phyloP scores from a whole-genome alignment of 768 basidiomycete species.

The Daedaleopsis sinensis region DNA sequence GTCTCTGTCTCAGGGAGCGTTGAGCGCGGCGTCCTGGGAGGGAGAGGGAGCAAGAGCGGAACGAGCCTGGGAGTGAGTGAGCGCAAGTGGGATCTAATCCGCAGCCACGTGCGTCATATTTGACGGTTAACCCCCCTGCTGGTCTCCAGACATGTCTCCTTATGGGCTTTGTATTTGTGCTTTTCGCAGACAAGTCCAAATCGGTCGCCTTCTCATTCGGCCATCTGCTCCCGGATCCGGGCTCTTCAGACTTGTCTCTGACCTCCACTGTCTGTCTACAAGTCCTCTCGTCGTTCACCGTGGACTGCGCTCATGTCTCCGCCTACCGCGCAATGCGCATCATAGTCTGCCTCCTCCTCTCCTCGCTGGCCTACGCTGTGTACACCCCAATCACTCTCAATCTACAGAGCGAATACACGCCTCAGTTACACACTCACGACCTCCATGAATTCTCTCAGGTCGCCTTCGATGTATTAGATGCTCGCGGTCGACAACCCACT shows the following conservation, averaged over 20 bases:
- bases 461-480: constrained; percentile 10
- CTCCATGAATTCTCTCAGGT: constrained; percentile 4
- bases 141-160: constrained; percentile 1
- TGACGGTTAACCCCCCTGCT: background rate
- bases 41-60: constrained; percentile 3
- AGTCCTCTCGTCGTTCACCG: background rate
- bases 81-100: background rate
- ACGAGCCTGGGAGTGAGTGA: background rate
- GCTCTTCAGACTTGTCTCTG: background rate
- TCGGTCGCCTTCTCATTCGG: background rate
- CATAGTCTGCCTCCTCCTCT: constrained; percentile 6
- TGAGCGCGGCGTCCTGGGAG: constrained; percentile 3
- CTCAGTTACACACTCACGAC: background rate
- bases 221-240: background rate
- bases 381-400: constrained; percentile 14
- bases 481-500: constrained; percentile 1
- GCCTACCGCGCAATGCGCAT: constrained; percentile 7
- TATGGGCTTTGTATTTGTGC: background rate
- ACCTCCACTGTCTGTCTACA: background rate
- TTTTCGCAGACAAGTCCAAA: background rate
- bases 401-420: constrained; percentile 14
- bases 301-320: constrained; percentile 5
- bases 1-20: background rate
- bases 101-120: constrained; percentile 14
- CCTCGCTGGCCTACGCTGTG: background rate